A percentile compares a stretch with the other conserved stretches of the same genome.
Conservation (phyloP, 2,329 filamentous ascomycete genomes). For the Fusarium transvaalense region DNA sequence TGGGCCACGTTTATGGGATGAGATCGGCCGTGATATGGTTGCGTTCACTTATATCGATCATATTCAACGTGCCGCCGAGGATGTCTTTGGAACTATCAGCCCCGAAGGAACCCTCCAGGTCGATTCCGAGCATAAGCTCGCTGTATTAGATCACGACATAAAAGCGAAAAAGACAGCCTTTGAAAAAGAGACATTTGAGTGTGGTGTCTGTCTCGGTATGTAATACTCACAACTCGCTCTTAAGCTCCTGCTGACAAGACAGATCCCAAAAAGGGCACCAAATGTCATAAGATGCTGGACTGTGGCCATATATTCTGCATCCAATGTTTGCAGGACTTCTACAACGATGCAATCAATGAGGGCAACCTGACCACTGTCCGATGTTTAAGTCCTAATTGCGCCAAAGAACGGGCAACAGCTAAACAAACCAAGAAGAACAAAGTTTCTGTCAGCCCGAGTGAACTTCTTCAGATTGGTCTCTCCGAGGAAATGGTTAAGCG, state of each 20-base stretch:
- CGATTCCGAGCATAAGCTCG: constrained; percentile 71
- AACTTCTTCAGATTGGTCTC: constrained; percentile 82
- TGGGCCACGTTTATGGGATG: constrained; percentile 70
- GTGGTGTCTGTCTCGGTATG: constrained; percentile 81
- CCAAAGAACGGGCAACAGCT: constrained; percentile 67
- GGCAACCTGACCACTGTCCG: constrained; percentile 84
- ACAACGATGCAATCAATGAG: constrained; percentile 86
- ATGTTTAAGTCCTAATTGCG: constrained; percentile 84
- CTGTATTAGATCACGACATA: constrained; percentile 82
- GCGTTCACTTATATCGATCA: constrained; percentile 74
- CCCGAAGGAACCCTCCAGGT: constrained; percentile 64
- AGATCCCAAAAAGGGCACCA: constrained; percentile 89
- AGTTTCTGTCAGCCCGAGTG: constrained; percentile 80
- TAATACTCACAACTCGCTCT: background rate
- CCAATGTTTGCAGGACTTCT: constrained; percentile 89
- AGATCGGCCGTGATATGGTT: constrained; percentile 69
- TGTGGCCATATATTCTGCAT: constrained; percentile 94
- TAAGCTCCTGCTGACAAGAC: background rate
- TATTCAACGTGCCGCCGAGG: constrained; percentile 68
- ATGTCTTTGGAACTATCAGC: constrained; percentile 70
- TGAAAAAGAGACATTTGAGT: constrained; percentile 86
- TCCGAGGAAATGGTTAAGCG: constrained; percentile 80
- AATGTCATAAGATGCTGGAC: constrained; percentile 83
- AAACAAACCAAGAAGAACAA: constrained; percentile 67
- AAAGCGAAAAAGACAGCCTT: constrained; percentile 81